phyloP scores from a whole-genome alignment of 73 alveolate genomes.

The Paramecium sexaurelia region DNA sequence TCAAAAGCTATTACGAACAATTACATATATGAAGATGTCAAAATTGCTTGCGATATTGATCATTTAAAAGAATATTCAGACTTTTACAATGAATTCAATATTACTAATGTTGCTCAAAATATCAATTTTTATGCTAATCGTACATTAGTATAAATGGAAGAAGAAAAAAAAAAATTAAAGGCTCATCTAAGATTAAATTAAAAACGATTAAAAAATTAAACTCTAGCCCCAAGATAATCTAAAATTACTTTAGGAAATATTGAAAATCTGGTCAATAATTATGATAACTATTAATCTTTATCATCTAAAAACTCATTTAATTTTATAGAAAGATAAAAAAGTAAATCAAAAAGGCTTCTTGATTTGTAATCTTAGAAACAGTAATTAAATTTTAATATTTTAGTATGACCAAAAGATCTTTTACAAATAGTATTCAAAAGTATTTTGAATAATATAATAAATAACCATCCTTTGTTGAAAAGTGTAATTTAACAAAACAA shows the following conservation, averaged over 20 bases:
- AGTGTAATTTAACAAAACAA: neutral
- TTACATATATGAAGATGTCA: neutral
- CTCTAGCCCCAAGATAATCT: neutral
- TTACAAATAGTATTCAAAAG: neutral
- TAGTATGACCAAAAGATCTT: neutral
- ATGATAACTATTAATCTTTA: neutral
- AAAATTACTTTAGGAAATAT: neutral
- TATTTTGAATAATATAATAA: neutral
- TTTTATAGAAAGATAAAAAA: neutral
- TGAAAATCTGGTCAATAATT: neutral
- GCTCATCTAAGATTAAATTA: neutral
- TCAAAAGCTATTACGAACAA: neutral
- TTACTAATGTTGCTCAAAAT: neutral
- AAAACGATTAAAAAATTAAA: neutral
- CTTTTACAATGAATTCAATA: neutral
- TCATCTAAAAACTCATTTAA: neutral
- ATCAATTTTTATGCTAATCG: neutral
- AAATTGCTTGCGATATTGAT: neutral
- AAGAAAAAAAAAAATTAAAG: neutral
- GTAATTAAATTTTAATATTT: neutral
- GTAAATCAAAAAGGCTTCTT: neutral
- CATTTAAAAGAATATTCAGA: neutral
- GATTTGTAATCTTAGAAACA: neutral
- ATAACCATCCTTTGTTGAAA: neutral
- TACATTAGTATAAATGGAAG: neutral